These are phyloP conservation scores for Kuraishia capsulata DNA, from an alignment of 805 yeast genomes.

Conservation along the genomic window DNA sequence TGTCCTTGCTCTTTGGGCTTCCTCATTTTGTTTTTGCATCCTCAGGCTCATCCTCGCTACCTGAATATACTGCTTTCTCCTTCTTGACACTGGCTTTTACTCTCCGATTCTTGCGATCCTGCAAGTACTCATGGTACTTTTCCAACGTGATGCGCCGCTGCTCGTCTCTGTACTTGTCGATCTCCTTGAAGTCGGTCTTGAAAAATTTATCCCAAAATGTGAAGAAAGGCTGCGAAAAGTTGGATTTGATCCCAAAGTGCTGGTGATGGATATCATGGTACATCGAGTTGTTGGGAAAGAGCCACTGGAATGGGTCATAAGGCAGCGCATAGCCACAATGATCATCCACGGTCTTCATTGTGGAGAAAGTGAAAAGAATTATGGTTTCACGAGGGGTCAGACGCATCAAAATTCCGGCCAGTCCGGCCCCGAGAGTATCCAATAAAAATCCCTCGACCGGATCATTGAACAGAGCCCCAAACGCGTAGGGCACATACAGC, in stretches of 20 bases:
- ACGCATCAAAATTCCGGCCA: conserved; percentile 56
- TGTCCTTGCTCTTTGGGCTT: too few species aligned
- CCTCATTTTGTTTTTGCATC: conserved; percentile 2
- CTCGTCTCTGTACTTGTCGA: conserved; percentile 53
- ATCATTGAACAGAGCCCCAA: conserved; percentile 91
- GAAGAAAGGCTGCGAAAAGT: conserved; percentile 94
- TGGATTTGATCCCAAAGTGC: conserved; percentile 86
- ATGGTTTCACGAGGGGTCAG: conserved; percentile 73
- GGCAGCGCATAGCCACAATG: conserved; percentile 98
- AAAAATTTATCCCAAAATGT: conserved; percentile 80
- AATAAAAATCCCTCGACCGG: conserved; percentile 89
- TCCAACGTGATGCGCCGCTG: conserved; percentile 62
- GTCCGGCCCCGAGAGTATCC: conserved; percentile 88
- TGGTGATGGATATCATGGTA: conserved; percentile 98
- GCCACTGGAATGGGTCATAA: conserved; percentile 76
- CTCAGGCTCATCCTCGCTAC: conserved; percentile 5
- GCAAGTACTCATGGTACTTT: conserved; percentile 52
- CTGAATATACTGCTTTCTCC: conserved; percentile 2
- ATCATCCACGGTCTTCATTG: conserved; percentile 95
- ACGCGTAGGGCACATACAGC: conserved; percentile 92
- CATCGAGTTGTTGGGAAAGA: conserved; percentile 92
- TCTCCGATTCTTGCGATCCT: conserved; percentile 20
- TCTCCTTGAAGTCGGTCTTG: conserved; percentile 62
- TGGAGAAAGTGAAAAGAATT: conserved; percentile 73
- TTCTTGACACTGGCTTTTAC: background rate